A percentile compares a stretch with the other conserved stretches of the same genome.
Conservation (phyloP, 192 early-diverging fungal species). For the Geranomyces michiganensis region DNA sequence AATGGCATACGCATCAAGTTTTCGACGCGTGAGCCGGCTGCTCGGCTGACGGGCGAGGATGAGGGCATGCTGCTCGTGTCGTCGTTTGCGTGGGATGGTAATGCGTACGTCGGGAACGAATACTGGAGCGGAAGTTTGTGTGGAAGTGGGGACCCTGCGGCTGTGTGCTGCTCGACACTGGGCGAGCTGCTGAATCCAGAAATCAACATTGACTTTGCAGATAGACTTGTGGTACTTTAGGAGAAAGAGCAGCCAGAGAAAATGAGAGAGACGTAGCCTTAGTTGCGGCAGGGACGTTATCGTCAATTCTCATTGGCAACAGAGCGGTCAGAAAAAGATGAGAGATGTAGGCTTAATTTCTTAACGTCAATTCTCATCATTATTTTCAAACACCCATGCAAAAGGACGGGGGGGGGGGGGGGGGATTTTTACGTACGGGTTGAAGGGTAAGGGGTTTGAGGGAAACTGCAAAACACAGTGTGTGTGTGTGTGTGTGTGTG, state of each 20-base stretch:
- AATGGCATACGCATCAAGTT: constrained; percentile 43
- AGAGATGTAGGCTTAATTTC: too few relatives aligned
- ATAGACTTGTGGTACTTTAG: constrained; percentile 9
- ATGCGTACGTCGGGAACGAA: constrained; percentile 46
- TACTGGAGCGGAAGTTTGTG: constrained; percentile 36
- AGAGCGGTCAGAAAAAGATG: too few relatives aligned
- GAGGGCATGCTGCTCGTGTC: constrained; percentile 39
- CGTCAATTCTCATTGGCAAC: too few relatives aligned
- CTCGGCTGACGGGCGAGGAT: constrained; percentile 6
- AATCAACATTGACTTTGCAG: constrained; percentile 32
- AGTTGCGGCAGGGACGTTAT: too few relatives aligned
- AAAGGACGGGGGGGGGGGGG: too few relatives aligned
- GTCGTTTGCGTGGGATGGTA: constrained; percentile 48
- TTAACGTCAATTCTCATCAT: too few relatives aligned
- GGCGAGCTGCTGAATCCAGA: constrained; percentile 44
- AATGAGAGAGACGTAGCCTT: too few relatives aligned
- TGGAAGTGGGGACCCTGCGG: constrained; percentile 46
- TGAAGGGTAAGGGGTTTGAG: too few relatives aligned
- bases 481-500: not conserved
- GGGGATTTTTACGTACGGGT: too few relatives aligned
- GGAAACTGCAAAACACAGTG: not conserved
- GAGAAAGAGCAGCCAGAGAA: too few relatives aligned
- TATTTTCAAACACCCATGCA: too few relatives aligned
- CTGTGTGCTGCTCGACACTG: constrained; percentile 45
- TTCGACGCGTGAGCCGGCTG: constrained; percentile 41